Base-by-base conservation (phyloP, 257 asterid genomes). In the Solanum chilense region DNA sequence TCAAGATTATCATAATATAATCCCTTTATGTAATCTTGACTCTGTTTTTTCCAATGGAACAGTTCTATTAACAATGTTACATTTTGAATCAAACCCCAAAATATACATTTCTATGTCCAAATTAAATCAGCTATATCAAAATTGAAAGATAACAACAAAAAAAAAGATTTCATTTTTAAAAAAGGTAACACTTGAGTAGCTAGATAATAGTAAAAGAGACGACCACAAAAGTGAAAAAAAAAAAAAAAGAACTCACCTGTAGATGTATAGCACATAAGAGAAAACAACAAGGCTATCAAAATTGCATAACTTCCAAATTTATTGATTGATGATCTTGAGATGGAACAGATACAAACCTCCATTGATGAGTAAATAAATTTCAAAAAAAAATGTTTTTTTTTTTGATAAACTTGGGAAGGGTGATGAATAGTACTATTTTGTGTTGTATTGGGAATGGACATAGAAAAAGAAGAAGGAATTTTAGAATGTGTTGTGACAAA, bases 241-340 rank as follows among this genome's bases (percentile, higher is more conserved):
- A 25, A 71, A 33, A 37, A 35, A 35, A 35, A 35, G n/a, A 35
- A 86, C 85, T 86, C 71, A 88, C 92, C 90, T 88, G 91, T 85
- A 86, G 78, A 84, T 23, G 69, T 42, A 77, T 78, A 56, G 86
- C 86, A 52, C 74, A 89, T 69, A 68, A 86, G 85, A 23, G 88
- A 84, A 87, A 78, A 45, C 87, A 87, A 78, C 87, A 88, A 81
- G 0, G 80, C 39, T 12, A 85, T 69, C 85, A 85, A 76, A 85
- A 87, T 37, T 23, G 62, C 13, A 5, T 3, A 35, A 81, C 45
- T 78, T 60, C 41, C 25, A 71, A 60, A 52, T 29, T 74, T 87
- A 7, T 56, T 73, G 16, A 87, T n/a, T 52, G 78, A 85, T 64
- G 69, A 77, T 76, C 33, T 58, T 75, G 62, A 14, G 76, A 71